Evolutionary conservation across 768 basidiomycete species (phyloP).

Genomic region (Trametes coccinea): DNA sequence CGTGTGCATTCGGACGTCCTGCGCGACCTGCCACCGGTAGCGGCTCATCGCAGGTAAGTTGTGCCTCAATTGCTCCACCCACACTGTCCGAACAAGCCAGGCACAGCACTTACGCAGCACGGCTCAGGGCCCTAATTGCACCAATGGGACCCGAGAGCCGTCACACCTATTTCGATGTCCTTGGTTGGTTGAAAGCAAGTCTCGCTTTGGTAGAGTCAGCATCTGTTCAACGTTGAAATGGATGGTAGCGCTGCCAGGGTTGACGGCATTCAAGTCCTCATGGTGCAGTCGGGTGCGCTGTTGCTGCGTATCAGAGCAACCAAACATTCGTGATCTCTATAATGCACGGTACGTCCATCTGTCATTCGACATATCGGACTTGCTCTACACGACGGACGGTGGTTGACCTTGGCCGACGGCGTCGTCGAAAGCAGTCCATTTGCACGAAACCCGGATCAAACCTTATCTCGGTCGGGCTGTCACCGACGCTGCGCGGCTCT

Average conservation of each 20-base stretch:
- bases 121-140: constrained; percentile 6
- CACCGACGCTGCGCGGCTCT: not conserved
- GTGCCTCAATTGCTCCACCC: not conserved
- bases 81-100: constrained; percentile 3
- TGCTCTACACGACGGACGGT: not conserved
- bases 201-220: too few species aligned
- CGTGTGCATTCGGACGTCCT: not conserved
- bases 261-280: not conserved
- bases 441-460: constrained; percentile 9
- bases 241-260: not conserved
- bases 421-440: not conserved
- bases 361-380: not conserved
- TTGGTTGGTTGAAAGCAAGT: too few species aligned
- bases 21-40: not conserved
- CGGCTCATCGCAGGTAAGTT: constrained; percentile 6
- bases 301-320: not conserved
- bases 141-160: constrained; percentile 10
- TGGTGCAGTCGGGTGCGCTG: not conserved
- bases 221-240: not conserved
- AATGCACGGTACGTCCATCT: not conserved
- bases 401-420: not conserved
- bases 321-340: not conserved
- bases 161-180: not conserved
- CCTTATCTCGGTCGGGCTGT: not conserved
- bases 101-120: not conserved